Conservation (phyloP, 2,329 filamentous ascomycete genomes). For the Dactylellina sp. region DNA sequence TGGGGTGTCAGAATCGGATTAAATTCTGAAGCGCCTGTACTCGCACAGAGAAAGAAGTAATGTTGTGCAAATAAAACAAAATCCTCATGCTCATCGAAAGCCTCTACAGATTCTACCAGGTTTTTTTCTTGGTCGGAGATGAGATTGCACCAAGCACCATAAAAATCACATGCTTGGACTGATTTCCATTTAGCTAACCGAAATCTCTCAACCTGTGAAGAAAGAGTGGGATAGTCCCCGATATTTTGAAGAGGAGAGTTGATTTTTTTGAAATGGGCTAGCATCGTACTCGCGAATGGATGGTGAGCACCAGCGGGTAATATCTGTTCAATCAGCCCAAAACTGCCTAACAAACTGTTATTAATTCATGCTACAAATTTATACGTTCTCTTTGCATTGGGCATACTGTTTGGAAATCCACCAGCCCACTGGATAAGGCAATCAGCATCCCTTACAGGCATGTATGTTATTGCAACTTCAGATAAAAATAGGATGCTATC, state of each 20-base stretch:
- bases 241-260: slow-evolving; percentile 82
- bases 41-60: slow-evolving; percentile 81
- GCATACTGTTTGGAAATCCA: slow-evolving; percentile 74
- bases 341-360: slow-evolving; percentile 71
- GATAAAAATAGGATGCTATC: slow-evolving; percentile 80
- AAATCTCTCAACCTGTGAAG: slow-evolving; percentile 78
- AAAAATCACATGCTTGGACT: slow-evolving; percentile 76
- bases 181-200: slow-evolving; percentile 74
- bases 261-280: slow-evolving; percentile 83
- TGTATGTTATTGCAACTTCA: slow-evolving; percentile 80
- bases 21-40: slow-evolving; percentile 62
- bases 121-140: slow-evolving; percentile 70
- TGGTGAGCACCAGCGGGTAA: slow-evolving; percentile 81
- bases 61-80: slow-evolving; percentile 86
- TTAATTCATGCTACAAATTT: not conserved
- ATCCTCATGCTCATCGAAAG: slow-evolving; percentile 97
- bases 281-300: slow-evolving; percentile 88
- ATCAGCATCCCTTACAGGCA: slow-evolving; percentile 64
- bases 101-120: slow-evolving; percentile 76
- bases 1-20: not conserved
- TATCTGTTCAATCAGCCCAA: slow-evolving; percentile 88
- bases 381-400: not conserved
- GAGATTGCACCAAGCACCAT: slow-evolving; percentile 84
- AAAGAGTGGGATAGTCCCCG: slow-evolving; percentile 74
- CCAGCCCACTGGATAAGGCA: slow-evolving; percentile 82